Evolutionary conservation across 2,329 filamentous ascomycete genomes (phyloP), one percentile per base, ranked within the genome.

Genomic region (Alternaria viburni): DNA sequence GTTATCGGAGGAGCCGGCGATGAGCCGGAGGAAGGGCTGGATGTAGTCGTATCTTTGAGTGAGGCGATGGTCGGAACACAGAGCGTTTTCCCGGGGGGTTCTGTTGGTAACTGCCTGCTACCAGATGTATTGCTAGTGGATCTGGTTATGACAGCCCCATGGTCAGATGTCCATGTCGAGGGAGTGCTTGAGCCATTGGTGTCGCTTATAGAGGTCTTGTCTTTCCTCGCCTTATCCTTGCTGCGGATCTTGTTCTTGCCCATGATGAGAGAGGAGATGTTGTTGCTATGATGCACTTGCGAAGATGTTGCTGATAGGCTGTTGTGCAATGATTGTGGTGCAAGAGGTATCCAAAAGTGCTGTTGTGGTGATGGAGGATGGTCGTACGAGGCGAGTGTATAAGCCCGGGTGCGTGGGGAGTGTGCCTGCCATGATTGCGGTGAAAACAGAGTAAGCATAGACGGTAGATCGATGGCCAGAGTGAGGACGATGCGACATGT

Each of bases 221-320:
- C 45, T 23, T 21, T 26, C 54, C 26, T 59, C 41, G 25, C 57
- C 66, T 54, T 63, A 32, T 55, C 8, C n/a, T 23, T 63, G 28
- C 30, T 68, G 26, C 36, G 51, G 21, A 17, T 52, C 54, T 54
- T 58, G 54, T 59, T 63, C 47, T 66, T 70, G 44, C 57, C 66
- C 72, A 74, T 77, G 13, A 44, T 64, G 49, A 55, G 49, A 47
- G 52, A 64, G 66, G 66, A 67, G 51, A 70, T 74, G 62, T 64
- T 66, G 45, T 46, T 59, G 47, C 25, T 74, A 74, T 59, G 54
- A 74, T 78, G 67, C 54, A 59, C 59, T 54, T 47, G 46, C 71
- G 65, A 75, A 66, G 61, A 76, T 73, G 59, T 62, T 65, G 25
- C 49, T 60, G 46, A 50, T 69, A 72, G 58, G 64, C 57, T 75